phyloP scores from a whole-genome alignment of 345 rosid genomes.

The Hevea brasiliensis region DNA sequence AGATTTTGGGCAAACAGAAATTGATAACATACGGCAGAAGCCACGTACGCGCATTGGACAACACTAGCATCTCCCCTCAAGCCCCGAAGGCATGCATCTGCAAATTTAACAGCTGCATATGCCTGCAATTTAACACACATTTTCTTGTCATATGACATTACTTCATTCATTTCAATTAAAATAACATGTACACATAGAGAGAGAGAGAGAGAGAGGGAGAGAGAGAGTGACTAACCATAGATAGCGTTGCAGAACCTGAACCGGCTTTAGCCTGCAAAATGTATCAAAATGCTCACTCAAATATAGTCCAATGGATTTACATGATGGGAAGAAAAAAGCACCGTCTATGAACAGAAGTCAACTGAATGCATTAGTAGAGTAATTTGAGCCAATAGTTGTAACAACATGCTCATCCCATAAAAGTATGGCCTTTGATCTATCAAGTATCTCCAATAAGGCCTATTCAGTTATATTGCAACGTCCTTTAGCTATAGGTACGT shows the following conservation, averaged over 20 bases:
- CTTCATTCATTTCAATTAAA: background rate
- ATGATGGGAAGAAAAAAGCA: background rate
- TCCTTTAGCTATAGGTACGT: background rate
- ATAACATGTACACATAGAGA: background rate
- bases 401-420: background rate
- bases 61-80: constrained; percentile 80
- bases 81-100: constrained; percentile 84
- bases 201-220: background rate
- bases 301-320: background rate
- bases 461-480: background rate
- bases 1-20: constrained; percentile 1
- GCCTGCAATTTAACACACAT: constrained; percentile 51
- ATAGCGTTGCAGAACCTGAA: constrained; percentile 90
- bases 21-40: constrained; percentile 54
- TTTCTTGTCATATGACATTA: background rate
- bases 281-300: constrained; percentile 6
- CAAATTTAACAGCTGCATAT: constrained; percentile 96
- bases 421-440: background rate
- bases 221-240: constrained; percentile 62
- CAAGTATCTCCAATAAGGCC: background rate
- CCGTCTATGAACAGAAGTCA: background rate
- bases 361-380: background rate
- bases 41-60: constrained; percentile 76
- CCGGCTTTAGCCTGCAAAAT: constrained; percentile 93
- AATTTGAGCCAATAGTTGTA: background rate